phyloP scores from a whole-genome alignment of 2,329 filamentous ascomycete genomes.

The Hortaea sp. region DNA sequence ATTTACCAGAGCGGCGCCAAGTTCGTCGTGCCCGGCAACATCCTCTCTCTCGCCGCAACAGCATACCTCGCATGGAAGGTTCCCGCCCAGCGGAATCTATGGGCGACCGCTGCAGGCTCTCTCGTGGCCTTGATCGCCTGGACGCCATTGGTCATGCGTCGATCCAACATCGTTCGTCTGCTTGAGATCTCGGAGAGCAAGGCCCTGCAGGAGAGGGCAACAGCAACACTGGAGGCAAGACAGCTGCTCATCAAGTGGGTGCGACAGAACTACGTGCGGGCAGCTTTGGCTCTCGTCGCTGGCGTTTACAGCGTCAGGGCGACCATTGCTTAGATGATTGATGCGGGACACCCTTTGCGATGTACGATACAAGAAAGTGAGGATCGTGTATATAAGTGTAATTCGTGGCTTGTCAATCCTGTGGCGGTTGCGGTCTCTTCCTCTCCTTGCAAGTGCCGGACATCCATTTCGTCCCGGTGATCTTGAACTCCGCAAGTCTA shows the following conservation, averaged over 20 bases:
- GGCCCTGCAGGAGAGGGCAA: constrained; percentile 8
- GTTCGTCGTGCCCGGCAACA: constrained; percentile 1
- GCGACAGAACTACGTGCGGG: constrained; percentile 8
- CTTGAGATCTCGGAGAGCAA: constrained; percentile 2
- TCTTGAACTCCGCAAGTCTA: too few species aligned
- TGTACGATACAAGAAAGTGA: too few species aligned
- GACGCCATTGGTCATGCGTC: constrained; percentile 6
- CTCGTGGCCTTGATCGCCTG: background rate
- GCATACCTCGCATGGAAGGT: constrained; percentile 8
- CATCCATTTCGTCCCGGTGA: too few species aligned
- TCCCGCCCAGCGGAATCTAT: constrained; percentile 4
- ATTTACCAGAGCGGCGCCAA: constrained; percentile 4
- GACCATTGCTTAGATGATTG: background rate
- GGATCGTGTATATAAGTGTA: too few species aligned
- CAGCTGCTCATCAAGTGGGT: constrained; percentile 7
- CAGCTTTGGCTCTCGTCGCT: constrained; percentile 2
- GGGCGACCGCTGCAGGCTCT: constrained; percentile 2
- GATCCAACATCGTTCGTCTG: constrained; percentile 5
- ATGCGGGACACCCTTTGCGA: too few species aligned
- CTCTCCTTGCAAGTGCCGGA: too few species aligned
- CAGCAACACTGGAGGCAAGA: constrained; percentile 7
- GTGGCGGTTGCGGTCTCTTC: too few species aligned
- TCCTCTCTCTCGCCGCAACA: constrained; percentile 1
- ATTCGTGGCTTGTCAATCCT: too few species aligned
- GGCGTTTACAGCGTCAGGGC: constrained; percentile 5